Evolutionary conservation across 1,284 basidiomycete genomes (phyloP), one percentile per base, ranked within the genome.

Genomic region (Ceratobasidium sp.): DNA sequence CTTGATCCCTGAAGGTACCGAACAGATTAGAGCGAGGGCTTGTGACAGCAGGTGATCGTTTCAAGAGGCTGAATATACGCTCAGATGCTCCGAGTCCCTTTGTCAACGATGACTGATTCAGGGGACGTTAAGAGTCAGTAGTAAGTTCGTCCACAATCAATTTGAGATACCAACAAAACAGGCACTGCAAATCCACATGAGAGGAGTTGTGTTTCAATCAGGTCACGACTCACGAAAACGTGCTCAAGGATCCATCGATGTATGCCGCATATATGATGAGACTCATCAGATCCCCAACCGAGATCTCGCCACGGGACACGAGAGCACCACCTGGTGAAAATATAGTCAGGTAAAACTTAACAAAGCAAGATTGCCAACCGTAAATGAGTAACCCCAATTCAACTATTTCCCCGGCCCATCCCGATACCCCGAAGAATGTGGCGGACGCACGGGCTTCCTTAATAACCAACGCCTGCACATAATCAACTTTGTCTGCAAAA

Each of bases 321-420:
- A 99, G 89, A 53, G 93, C 93, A 0, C 97, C 97, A 65, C 96
- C 94, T 94, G 66, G 13, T 37, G 54, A 28, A 13, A 76, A 37
- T 5, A n/a, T 23, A 76, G 31, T 13, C 8, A 6, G 28, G 56
- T 23, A 20, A 31, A 4, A 37, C n/a, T 26, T 5, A 47, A 4
- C 10, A 45, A 65, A 45, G 42, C 42, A 45, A 45, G 42, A 45
- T 8, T 42, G 28, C 13, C 80, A 86, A 92, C 94, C 98, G 82
- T 98, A 99, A 56, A 95, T 95, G 45, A 99, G 87, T 47, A 99
- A 85, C 65, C 92, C 94, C 56, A 99, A 86, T 78, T 99, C 86
- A 0, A 96, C 96, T 61, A 98, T 88, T 83, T 99, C 99, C 11
- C 98, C 98, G 67, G 96, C 96, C 89, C 97, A 94, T 0, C 96